These are phyloP conservation scores for Ganoderma meredithae DNA, from an alignment of 1,284 basidiomycete genomes.

Conservation along the genomic window DNA sequence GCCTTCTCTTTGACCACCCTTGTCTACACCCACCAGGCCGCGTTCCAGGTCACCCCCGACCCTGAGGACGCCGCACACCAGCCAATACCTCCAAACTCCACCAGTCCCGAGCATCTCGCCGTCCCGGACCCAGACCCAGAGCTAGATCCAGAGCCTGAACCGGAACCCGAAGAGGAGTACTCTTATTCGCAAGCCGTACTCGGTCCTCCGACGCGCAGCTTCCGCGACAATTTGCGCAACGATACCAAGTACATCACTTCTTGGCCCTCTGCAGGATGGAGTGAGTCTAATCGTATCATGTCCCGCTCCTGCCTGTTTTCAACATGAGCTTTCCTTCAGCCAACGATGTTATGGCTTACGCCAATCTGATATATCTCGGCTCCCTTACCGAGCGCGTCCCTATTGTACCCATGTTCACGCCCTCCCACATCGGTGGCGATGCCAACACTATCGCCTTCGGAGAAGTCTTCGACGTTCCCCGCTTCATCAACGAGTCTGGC, in stretches of 20 bases:
- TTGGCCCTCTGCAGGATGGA: conserved; percentile 77
- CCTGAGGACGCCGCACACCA: conserved; percentile 35
- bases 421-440: conserved; percentile 66
- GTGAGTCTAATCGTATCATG: conserved; percentile 44
- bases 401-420: conserved; percentile 68
- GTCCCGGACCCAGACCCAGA: background rate
- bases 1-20: conserved; percentile 36
- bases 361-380: conserved; percentile 73
- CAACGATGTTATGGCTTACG: conserved; percentile 77
- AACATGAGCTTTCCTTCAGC: conserved; percentile 47
- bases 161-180: conserved; percentile 20
- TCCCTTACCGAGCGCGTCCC: conserved; percentile 69
- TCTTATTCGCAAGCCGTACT: conserved; percentile 40
- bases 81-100: conserved; percentile 10
- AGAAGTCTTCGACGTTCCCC: conserved; percentile 53
- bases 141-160: conserved; percentile 37
- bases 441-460: conserved; percentile 47
- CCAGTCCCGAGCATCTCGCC: background rate
- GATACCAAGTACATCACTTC: conserved; percentile 71
- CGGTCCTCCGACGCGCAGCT: conserved; percentile 61
- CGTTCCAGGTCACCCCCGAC: conserved; percentile 16
- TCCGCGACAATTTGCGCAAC: conserved; percentile 64
- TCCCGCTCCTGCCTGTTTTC: background rate
- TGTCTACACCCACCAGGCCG: conserved; percentile 3
- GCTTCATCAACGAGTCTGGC: conserved; percentile 44